phyloP scores from a whole-genome alignment of 257 asterid species.

The Forsythia viridissima region DNA sequence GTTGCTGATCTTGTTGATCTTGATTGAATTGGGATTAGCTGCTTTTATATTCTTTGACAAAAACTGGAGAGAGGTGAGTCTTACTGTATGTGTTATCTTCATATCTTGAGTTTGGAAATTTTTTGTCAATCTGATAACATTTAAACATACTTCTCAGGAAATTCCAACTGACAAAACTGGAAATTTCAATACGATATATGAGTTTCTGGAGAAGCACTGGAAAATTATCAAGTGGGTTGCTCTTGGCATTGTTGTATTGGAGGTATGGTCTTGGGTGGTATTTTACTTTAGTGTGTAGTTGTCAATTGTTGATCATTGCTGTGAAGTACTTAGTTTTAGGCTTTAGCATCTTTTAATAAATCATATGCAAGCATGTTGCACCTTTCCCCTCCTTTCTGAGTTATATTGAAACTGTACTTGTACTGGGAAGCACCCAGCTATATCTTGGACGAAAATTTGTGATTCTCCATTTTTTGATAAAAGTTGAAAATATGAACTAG shows the following conservation, averaged over 20 bases:
- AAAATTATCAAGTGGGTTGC: slow-evolving; percentile 7
- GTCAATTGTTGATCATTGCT: neutral
- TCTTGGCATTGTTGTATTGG: neutral
- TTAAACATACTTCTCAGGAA: slow-evolving; percentile 42
- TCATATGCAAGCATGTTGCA: neutral
- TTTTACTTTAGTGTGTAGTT: neutral
- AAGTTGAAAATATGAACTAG: neutral
- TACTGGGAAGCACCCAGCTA: neutral
- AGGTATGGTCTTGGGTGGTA: neutral
- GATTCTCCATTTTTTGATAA: neutral
- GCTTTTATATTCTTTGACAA: slow-evolving; percentile 90
- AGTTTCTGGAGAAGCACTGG: neutral
- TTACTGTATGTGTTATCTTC: neutral
- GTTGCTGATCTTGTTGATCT: slow-evolving; percentile 73
- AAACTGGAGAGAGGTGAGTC: slow-evolving; percentile 85
- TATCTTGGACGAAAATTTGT: neutral
- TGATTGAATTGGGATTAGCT: slow-evolving; percentile 80
- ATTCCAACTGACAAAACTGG: slow-evolving; percentile 73
- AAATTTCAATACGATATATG: neutral
- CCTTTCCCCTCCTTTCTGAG: neutral
- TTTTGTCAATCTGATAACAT: slow-evolving; percentile 15
- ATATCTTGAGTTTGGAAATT: slow-evolving; percentile 17
- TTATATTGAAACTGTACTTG: neutral
- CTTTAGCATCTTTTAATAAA: neutral
- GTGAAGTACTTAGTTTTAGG: neutral